A percentile compares a stretch with the other conserved stretches of the same genome.
Evolutionary conservation across 2,329 filamentous ascomycete genomes (phyloP).

Genomic region (Colletotrichum sp.): DNA sequence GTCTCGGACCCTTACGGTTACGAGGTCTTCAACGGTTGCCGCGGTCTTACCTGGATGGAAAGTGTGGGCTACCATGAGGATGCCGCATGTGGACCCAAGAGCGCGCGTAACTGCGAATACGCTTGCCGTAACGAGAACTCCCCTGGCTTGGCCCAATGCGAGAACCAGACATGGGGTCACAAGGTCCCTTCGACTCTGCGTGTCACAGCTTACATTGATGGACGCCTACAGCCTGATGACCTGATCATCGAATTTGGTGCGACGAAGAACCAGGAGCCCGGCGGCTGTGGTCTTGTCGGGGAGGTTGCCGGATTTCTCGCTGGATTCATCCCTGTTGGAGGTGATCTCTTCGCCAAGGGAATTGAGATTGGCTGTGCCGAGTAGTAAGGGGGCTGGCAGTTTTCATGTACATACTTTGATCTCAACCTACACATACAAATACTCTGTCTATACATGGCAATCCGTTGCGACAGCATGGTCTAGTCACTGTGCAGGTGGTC

Average conservation of each 20-base stretch:
- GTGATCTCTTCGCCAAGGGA: conserved; percentile 10
- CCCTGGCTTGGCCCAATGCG: conserved; percentile 16
- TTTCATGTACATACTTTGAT: not conserved
- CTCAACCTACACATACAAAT: not conserved
- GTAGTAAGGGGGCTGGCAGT: not conserved
- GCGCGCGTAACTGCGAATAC: not conserved
- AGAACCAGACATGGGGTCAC: conserved; percentile 16
- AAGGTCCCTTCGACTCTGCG: conserved; percentile 20
- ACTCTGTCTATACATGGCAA: not conserved
- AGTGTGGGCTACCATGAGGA: not conserved
- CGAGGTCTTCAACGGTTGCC: conserved; percentile 19
- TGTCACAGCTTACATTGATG: conserved; percentile 22
- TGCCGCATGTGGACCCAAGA: conserved; percentile 11
- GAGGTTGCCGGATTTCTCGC: conserved; percentile 8
- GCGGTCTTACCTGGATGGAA: conserved; percentile 20
- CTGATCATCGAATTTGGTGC: conserved; percentile 19
- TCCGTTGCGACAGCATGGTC: not conserved
- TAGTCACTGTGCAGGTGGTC: not conserved
- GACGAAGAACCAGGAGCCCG: not conserved
- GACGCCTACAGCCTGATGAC: conserved; percentile 17
- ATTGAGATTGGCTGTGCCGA: conserved; percentile 12
- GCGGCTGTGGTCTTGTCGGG: conserved; percentile 16
- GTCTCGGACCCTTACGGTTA: conserved; percentile 12
- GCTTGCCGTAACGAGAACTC: conserved; percentile 11
- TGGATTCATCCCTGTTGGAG: conserved; percentile 14